phyloP scores from a whole-genome alignment of 805 yeast genomes.

The Kockiozyma suomiensis region DNA sequence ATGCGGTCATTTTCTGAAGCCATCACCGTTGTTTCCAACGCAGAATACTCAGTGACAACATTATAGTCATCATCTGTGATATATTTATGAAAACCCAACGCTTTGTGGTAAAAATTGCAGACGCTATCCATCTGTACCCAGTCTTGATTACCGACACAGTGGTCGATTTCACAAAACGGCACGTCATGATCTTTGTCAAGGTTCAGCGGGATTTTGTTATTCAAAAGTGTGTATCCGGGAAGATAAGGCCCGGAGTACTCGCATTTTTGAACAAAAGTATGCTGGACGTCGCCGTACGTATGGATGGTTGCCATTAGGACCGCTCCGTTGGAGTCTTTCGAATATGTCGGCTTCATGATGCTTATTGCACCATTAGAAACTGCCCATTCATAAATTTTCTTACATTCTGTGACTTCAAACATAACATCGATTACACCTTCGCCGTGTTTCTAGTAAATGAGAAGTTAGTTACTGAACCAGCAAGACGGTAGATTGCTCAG shows the following conservation, averaged over 20 bases:
- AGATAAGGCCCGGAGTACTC: slow-evolving; percentile 50
- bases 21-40: slow-evolving; percentile 76
- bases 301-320: slow-evolving; percentile 56
- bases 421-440: slow-evolving; percentile 81
- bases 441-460: slow-evolving; percentile 54
- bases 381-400: slow-evolving; percentile 51
- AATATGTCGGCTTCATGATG: slow-evolving; percentile 39
- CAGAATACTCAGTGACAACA: slow-evolving; percentile 68
- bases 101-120: slow-evolving; percentile 56
- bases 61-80: slow-evolving; percentile 86
- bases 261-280: slow-evolving; percentile 61
- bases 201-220: not conserved
- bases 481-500: not conserved
- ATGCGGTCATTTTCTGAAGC: slow-evolving; percentile 63
- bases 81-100: slow-evolving; percentile 73
- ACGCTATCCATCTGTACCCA: slow-evolving; percentile 66
- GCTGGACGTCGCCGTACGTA: slow-evolving; percentile 65
- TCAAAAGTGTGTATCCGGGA: slow-evolving; percentile 50
- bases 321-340: slow-evolving; percentile 53
- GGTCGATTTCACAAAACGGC: slow-evolving; percentile 59
- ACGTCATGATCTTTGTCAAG: slow-evolving; percentile 34
- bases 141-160: slow-evolving; percentile 76
- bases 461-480: not conserved
- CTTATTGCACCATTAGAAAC: slow-evolving; percentile 55
- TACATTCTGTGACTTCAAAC: slow-evolving; percentile 60